Percentiles rank a stretch among this genome's conserved stretches.
Conservation (phyloP, 2,329 filamentous ascomycete species). For the Sarocladium oryzae region DNA sequence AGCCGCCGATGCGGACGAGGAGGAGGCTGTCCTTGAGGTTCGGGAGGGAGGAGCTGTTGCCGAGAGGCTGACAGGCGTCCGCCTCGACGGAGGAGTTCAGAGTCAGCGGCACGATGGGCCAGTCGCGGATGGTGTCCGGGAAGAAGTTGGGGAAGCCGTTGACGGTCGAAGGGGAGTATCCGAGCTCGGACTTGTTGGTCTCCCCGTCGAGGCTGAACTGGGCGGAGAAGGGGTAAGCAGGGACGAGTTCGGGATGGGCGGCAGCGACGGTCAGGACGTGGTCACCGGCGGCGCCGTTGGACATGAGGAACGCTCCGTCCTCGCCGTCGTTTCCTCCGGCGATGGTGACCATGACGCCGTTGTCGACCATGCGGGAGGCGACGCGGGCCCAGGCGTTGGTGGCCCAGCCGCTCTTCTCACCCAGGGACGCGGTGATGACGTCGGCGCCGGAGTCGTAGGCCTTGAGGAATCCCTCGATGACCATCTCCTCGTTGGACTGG, state of each 20-base stretch:
- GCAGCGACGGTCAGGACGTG: constrained; percentile 39
- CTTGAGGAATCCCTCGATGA: constrained; percentile 28
- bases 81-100: constrained; percentile 17
- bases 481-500: constrained; percentile 10
- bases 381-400: constrained; percentile 25
- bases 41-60: constrained; percentile 14
- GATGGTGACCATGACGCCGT: constrained; percentile 35
- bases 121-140: constrained; percentile 27
- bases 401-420: constrained; percentile 13
- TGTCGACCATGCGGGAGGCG: constrained; percentile 22
- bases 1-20: constrained; percentile 22
- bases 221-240: constrained; percentile 23
- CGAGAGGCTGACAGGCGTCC: constrained; percentile 22
- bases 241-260: constrained; percentile 25
- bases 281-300: constrained; percentile 32
- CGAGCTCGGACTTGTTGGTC: constrained; percentile 18
- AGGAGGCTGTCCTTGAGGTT: constrained; percentile 17
- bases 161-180: constrained; percentile 28
- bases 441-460: constrained; percentile 30
- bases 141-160: constrained; percentile 22
- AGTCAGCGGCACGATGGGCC: constrained; percentile 21
- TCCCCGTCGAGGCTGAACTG: constrained; percentile 20
- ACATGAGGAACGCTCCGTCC: constrained; percentile 31
- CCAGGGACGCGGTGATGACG: constrained; percentile 28
- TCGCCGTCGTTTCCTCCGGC: constrained; percentile 37